Conservation (phyloP, 768 basidiomycete species). For the Tulasnella sp. region DNA sequence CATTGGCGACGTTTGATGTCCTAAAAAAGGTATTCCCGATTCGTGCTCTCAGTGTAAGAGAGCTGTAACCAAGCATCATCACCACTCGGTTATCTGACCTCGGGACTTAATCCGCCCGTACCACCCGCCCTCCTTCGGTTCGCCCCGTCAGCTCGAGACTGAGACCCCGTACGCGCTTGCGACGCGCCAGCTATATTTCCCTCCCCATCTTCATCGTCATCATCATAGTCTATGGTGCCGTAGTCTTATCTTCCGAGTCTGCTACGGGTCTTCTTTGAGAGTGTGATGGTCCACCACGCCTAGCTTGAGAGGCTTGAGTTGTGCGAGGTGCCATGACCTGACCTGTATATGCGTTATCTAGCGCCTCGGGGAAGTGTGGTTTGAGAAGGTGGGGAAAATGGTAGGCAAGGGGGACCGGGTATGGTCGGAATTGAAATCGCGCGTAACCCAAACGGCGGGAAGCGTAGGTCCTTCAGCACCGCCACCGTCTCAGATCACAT, state of each 20-base stretch:
- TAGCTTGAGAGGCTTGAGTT: conserved; percentile 3
- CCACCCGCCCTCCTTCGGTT: neutral
- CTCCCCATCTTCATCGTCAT: conserved; percentile 34
- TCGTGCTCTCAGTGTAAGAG: neutral
- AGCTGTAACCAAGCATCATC: neutral
- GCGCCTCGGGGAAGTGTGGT: neutral
- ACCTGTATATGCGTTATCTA: neutral
- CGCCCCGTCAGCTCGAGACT: neutral
- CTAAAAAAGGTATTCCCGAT: conserved; percentile 44
- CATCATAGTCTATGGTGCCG: conserved; percentile 37
- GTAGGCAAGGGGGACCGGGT: fast-evolving
- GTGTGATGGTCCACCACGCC: conserved; percentile 29
- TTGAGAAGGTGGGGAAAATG: neutral
- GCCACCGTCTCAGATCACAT: no score
- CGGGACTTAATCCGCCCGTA: neutral
- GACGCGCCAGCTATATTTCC: conserved; percentile 20
- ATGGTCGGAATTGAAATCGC: neutral
- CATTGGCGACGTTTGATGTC: conserved; percentile 59
- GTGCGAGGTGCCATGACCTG: neutral
- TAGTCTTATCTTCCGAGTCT: conserved; percentile 34
- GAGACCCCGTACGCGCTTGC: conserved; percentile 9
- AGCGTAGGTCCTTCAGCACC: neutral
- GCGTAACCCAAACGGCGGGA: neutral
- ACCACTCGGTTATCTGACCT: neutral
- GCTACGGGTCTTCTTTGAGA: conserved; percentile 32